Percentiles rank a stretch among this genome's conserved stretches.
These are phyloP conservation scores for Diaporthe citriasiana DNA, from an alignment of 2,329 filamentous ascomycete genomes.

Conservation along the genomic window DNA sequence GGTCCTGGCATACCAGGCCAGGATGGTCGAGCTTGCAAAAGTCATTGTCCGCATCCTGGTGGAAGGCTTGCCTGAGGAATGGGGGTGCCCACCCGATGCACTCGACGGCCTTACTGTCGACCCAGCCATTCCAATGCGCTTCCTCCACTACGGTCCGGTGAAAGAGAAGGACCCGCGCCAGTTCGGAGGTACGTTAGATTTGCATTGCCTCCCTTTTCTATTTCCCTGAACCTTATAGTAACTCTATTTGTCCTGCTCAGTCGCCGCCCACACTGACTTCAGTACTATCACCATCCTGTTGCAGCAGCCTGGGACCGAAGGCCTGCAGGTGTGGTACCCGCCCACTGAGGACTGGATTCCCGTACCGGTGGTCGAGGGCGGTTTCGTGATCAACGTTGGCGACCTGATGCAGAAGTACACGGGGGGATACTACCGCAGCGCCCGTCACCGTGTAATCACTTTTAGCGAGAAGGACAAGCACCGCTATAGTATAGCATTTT, in stretches of 20 bases:
- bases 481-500: conserved; percentile 49
- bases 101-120: conserved; percentile 45
- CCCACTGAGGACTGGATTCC: conserved; percentile 48
- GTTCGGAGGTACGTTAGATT: conserved; percentile 43
- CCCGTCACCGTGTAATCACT: conserved; percentile 51
- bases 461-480: conserved; percentile 44
- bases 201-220: background rate
- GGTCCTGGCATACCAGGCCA: conserved; percentile 48
- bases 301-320: conserved; percentile 49
- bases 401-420: conserved; percentile 54
- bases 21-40: conserved; percentile 49
- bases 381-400: conserved; percentile 56
- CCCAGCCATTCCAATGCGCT: conserved; percentile 45
- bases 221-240: background rate
- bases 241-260: conserved; percentile 17
- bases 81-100: conserved; percentile 44
- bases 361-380: conserved; percentile 50
- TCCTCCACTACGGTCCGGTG: conserved; percentile 49
- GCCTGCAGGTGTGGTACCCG: conserved; percentile 50
- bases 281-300: conserved; percentile 50
- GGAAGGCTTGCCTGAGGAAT: conserved; percentile 46
- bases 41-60: conserved; percentile 47
- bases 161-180: conserved; percentile 45
- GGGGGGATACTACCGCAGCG: conserved; percentile 50
- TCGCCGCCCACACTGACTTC: conserved; percentile 51